A percentile compares a stretch with the other conserved stretches of the same genome.
Conservation (phyloP, 1,284 basidiomycete species). For the Ustilago cynodontis region DNA sequence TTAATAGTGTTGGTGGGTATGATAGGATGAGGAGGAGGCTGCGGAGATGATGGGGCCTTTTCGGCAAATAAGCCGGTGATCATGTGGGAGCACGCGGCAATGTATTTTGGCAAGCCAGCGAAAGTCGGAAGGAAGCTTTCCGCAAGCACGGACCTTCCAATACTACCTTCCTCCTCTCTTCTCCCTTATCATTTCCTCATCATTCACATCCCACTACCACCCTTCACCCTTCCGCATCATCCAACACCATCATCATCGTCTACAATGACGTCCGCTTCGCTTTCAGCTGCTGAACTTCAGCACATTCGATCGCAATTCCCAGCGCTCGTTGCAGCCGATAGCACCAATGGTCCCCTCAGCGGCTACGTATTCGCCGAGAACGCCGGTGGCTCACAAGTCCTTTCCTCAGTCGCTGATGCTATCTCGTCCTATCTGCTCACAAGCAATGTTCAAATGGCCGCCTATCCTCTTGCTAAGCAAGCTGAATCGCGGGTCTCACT, state of each 20-base stretch:
- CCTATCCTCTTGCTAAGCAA: slow-evolving; percentile 75
- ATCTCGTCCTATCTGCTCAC: slow-evolving; percentile 78
- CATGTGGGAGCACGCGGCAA: slow-evolving; percentile 5
- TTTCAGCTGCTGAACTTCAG: slow-evolving; percentile 10
- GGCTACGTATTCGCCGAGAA: slow-evolving; percentile 78
- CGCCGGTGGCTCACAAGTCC: slow-evolving; percentile 80
- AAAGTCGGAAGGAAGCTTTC: slow-evolving; percentile 14
- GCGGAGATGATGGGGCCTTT: not conserved
- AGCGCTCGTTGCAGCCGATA: slow-evolving; percentile 22
- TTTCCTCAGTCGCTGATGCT: slow-evolving; percentile 73
- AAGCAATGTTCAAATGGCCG: slow-evolving; percentile 80
- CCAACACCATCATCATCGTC: not conserved
- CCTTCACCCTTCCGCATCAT: not conserved
- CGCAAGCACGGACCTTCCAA: slow-evolving; percentile 15
- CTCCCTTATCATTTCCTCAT: not conserved
- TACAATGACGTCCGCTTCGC: not conserved
- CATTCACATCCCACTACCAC: not conserved
- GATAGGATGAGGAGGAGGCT: not conserved
- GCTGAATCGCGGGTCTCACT: slow-evolving; percentile 75
- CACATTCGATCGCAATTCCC: slow-evolving; percentile 26
- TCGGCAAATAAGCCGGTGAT: slow-evolving; percentile 1
- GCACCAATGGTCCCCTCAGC: not conserved
- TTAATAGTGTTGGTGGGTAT: not conserved
- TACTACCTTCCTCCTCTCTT: not conserved
- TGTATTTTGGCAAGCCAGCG: slow-evolving; percentile 1